Percentiles rank a stretch among this genome's conserved stretches.
Conservation (phyloP, 768 basidiomycete genomes). For the Mycena albidolilacea region DNA sequence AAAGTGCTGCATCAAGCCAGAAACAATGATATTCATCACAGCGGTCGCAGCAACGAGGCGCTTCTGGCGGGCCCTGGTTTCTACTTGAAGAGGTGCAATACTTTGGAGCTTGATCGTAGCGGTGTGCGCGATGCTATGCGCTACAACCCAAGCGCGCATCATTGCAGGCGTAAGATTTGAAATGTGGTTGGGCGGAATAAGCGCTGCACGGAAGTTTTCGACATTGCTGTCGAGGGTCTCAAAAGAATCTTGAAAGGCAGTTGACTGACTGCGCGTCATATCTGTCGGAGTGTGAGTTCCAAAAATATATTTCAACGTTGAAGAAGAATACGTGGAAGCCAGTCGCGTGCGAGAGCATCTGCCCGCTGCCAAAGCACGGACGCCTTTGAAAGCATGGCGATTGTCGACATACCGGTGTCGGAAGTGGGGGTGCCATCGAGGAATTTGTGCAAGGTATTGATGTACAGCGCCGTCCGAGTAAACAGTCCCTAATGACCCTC, state of each 20-base stretch:
- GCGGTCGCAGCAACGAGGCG: constrained; percentile 39
- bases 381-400: constrained; percentile 24
- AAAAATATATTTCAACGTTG: not conserved
- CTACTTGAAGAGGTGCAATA: constrained; percentile 42
- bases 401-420: constrained; percentile 9
- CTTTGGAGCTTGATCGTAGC: constrained; percentile 55
- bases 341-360: constrained; percentile 1
- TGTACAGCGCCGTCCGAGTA: constrained; percentile 7
- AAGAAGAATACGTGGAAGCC: constrained; percentile 15
- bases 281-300: not conserved
- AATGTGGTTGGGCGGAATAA: constrained; percentile 20
- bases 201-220: constrained; percentile 38
- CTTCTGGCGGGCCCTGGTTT: constrained; percentile 40
- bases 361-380: constrained; percentile 29
- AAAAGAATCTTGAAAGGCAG: constrained; percentile 31
- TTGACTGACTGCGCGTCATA: not conserved
- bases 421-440: not conserved
- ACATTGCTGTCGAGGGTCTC: constrained; percentile 41
- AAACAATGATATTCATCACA: constrained; percentile 39
- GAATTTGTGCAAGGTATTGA: constrained; percentile 17
- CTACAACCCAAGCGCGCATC: constrained; percentile 44
- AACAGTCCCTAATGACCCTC: not conserved
- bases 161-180: not conserved
- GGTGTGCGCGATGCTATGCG: constrained; percentile 53
- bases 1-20: constrained; percentile 35